Base-by-base conservation (phyloP, 208 protist species). In the Leishmania braziliensis region DNA sequence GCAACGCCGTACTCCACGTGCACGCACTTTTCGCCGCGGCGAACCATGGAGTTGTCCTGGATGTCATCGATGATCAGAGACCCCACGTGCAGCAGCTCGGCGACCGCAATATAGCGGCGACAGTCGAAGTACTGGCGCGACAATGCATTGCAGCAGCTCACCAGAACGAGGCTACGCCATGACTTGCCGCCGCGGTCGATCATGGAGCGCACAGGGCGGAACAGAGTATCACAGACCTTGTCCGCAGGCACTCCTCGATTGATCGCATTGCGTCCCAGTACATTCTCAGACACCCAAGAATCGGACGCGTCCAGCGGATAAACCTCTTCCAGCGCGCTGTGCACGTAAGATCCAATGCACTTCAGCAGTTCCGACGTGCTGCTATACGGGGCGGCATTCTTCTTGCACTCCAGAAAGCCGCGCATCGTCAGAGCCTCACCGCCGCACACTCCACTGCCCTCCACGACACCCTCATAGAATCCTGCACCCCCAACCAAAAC, bases 31-130 rank as follows among this genome's bases (percentile, higher is more conserved):
- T 87, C 88, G 48, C 92, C 91, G 54, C 92, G 86, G n/a, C 92
- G 84, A 10, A 92, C 78, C n/a, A 86, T 43, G 16, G 92, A 94
- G 58, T 90, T 80, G 68, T 96, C 92, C 58, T 96, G 80, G 77
- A 96, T 91, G 79, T 96, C 92, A 70, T 96, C 91, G 65, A 96
- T 93, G 71, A 94, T 91, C 46, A 94, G 83, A 16, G 92, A 94
- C 29, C 92, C 92, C 23, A 91, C 86, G 76, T 96, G 92, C 8
- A 93, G 82, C 69, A 96, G 80, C 68, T 96, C 90, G 0, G 87
- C 77, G 23, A 94, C 87, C 16, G 86, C 86, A 77, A 92, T 89
- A 74, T 90, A 93, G 12, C 75, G 80, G 26, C 66, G 65, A 77
- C 87, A 92, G 73, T 95, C 90, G 77, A 92, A 91, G 62, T 93